A percentile compares a stretch with the other conserved stretches of the same genome.
These are phyloP conservation scores for Mortierella hygrophila DNA, from an alignment of 192 early-diverging fungal genomes.

Conservation along the genomic window DNA sequence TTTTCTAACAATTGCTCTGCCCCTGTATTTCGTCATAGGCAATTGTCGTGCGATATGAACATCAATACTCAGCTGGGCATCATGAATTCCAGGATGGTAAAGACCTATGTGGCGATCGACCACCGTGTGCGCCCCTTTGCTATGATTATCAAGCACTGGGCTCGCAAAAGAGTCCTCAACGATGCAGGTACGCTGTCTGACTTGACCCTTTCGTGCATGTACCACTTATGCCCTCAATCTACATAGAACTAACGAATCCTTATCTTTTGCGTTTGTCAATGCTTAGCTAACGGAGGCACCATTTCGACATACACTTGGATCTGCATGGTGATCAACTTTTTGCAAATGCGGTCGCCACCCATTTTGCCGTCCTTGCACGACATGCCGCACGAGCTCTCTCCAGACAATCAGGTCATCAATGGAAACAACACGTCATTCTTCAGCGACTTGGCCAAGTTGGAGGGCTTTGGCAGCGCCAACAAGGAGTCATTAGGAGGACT, in stretches of 20 bases:
- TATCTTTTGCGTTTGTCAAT: not conserved
- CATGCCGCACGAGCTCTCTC: constrained; percentile 44
- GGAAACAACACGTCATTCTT: constrained; percentile 83
- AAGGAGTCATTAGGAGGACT: constrained; percentile 82
- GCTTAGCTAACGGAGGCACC: constrained; percentile 89
- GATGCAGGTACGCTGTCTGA: constrained; percentile 76
- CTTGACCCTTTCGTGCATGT: not conserved
- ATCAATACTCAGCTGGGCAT: constrained; percentile 94
- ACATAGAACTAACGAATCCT: not conserved
- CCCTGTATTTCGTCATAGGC: constrained; percentile 49
- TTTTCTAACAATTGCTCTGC: not conserved
- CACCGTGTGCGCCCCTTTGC: constrained; percentile 89
- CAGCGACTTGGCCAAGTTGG: constrained; percentile 74
- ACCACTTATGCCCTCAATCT: not conserved
- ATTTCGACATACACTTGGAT: constrained; percentile 96
- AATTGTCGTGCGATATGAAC: constrained; percentile 91
- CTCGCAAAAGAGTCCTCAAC: constrained; percentile 85
- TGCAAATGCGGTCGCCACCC: constrained; percentile 90
- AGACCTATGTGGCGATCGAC: constrained; percentile 90
- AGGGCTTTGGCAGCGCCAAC: constrained; percentile 78
- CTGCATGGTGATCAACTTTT: constrained; percentile 92
- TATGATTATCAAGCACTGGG: constrained; percentile 96
- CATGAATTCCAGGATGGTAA: constrained; percentile 90
- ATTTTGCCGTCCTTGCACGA: constrained; percentile 90
- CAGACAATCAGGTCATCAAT: constrained; percentile 53